A percentile compares a stretch with the other conserved stretches of the same genome.
Evolutionary conservation across 2,329 filamentous ascomycete genomes (phyloP).

Genomic region (Cladophialophora chaetospira): DNA sequence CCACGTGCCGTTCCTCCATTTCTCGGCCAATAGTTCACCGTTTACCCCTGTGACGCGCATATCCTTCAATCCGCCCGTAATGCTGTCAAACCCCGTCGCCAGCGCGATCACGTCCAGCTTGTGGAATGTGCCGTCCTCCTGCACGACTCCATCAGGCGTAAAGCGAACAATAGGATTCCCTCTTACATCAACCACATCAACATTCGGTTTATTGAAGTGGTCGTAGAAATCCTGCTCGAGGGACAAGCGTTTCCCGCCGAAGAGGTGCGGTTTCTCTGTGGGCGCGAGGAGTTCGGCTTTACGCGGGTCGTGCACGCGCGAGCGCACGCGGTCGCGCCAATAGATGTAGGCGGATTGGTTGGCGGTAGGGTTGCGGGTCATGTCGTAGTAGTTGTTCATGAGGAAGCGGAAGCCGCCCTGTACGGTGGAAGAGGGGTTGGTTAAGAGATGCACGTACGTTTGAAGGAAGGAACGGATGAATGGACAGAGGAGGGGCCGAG

Average conservation of each 20-base stretch:
- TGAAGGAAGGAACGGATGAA: background rate
- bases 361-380: conserved; percentile 47
- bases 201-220: conserved; percentile 48
- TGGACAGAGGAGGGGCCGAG: background rate
- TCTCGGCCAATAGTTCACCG: conserved; percentile 38
- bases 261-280: conserved; percentile 53
- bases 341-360: conserved; percentile 58
- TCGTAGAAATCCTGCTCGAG: conserved; percentile 57
- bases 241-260: conserved; percentile 54
- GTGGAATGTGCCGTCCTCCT: conserved; percentile 42
- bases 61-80: conserved; percentile 45
- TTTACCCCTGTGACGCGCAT: conserved; percentile 44
- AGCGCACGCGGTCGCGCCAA: conserved; percentile 56
- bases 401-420: conserved; percentile 58
- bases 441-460: background rate
- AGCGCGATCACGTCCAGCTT: conserved; percentile 45
- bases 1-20: conserved; percentile 40
- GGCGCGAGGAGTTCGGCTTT: conserved; percentile 59
- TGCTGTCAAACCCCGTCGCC: conserved; percentile 49
- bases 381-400: conserved; percentile 56
- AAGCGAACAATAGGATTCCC: conserved; percentile 46
- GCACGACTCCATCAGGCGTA: conserved; percentile 43
- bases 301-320: conserved; percentile 52
- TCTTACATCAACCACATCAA: conserved; percentile 50
- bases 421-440: background rate